phyloP scores from a whole-genome alignment of 306 rosid species.

The Alnus glutinosa region DNA sequence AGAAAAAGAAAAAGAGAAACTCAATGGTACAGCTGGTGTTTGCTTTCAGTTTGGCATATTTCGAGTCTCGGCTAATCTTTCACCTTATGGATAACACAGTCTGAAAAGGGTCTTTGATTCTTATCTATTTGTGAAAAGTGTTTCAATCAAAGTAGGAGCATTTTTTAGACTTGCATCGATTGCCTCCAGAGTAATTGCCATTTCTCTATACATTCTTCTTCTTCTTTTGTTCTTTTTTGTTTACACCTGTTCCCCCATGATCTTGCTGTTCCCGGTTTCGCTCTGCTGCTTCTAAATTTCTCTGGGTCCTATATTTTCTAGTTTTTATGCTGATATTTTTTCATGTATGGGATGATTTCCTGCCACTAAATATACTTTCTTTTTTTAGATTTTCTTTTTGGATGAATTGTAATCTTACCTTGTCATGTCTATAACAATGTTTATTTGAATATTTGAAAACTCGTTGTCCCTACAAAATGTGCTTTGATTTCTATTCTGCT shows the following conservation, averaged over 20 bases:
- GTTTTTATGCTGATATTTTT: neutral
- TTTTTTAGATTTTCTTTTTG: neutral
- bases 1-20: neutral
- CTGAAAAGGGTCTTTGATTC: neutral
- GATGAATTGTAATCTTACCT: neutral
- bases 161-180: neutral
- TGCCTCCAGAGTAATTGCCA: neutral
- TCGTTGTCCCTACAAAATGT: neutral
- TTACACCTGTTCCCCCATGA: no score
- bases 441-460: neutral
- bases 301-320: neutral
- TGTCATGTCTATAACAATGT: no score
- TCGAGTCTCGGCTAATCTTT: neutral
- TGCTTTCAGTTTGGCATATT: neutral
- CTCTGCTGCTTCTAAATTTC: neutral
- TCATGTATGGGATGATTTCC: neutral
- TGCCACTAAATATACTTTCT: neutral
- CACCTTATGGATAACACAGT: neutral
- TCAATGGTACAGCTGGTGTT: neutral
- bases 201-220: neutral
- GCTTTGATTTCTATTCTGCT: neutral
- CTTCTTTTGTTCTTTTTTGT: no score
- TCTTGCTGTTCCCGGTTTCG: neutral
- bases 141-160: neutral
- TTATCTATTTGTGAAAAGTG: neutral